A percentile compares a stretch with the other conserved stretches of the same genome.
phyloP scores from a whole-genome alignment of 768 basidiomycete species.

The Gautieria morchelliformis region DNA sequence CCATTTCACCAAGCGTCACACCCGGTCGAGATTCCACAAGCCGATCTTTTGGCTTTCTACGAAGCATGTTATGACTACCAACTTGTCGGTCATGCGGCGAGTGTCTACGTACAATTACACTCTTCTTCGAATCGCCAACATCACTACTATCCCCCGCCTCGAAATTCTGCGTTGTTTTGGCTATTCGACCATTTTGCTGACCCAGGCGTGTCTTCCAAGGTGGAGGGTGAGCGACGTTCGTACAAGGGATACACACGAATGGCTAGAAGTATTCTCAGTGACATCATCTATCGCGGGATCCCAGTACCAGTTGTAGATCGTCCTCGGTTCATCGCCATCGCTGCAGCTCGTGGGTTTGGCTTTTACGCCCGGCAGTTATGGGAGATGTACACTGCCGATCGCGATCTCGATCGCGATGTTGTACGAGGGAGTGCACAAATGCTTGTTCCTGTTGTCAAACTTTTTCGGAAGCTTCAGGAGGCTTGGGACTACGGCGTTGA shows the following conservation, averaged over 20 bases:
- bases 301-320: constrained; percentile 36
- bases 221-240: neutral
- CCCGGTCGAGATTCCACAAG: constrained; percentile 30
- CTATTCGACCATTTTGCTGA: constrained; percentile 36
- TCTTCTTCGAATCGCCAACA: constrained; percentile 19
- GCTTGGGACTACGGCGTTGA: constrained; percentile 2
- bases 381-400: constrained; percentile 38
- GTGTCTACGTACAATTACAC: constrained; percentile 40
- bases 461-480: constrained; percentile 25
- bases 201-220: neutral
- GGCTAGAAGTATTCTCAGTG: constrained; percentile 34
- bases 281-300: constrained; percentile 34
- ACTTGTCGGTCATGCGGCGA: constrained; percentile 27
- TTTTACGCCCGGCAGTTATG: constrained; percentile 43
- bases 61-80: constrained; percentile 22
- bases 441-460: constrained; percentile 42
- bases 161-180: constrained; percentile 36
- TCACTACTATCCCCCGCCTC: constrained; percentile 43
- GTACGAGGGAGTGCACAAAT: constrained; percentile 37
- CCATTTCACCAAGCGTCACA: constrained; percentile 7
- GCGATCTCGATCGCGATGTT: constrained; percentile 25
- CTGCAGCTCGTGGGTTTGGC: constrained; percentile 39
- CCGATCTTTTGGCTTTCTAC: constrained; percentile 40
- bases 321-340: constrained; percentile 37
- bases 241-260: constrained; percentile 12